A percentile compares a stretch with the other conserved stretches of the same genome.
Conservation (phyloP, 2,329 filamentous ascomycete genomes). For the Penicillium thymicola region DNA sequence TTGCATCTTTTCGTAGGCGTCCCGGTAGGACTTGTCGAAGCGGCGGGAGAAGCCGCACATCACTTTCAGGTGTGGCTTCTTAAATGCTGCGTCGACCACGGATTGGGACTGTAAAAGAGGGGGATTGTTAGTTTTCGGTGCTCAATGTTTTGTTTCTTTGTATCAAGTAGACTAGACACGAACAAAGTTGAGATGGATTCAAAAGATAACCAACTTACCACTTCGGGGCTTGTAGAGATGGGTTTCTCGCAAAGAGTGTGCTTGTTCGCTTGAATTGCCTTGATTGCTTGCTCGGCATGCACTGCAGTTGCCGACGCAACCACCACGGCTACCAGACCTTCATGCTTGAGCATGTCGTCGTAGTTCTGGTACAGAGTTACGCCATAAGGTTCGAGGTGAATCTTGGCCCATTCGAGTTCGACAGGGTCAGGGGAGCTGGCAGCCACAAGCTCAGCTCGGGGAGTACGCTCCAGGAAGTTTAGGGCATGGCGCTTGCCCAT, state of each 20-base stretch:
- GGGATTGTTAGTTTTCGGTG: not conserved
- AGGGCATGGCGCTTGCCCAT: conserved; percentile 52
- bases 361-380: conserved; percentile 54
- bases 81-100: conserved; percentile 56
- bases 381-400: conserved; percentile 51
- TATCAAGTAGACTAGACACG: not conserved
- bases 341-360: conserved; percentile 56
- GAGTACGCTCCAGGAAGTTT: conserved; percentile 48
- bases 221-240: conserved; percentile 55
- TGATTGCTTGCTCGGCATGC: conserved; percentile 57
- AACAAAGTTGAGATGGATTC: not conserved
- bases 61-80: conserved; percentile 60
- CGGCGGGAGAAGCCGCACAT: conserved; percentile 65
- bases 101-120: conserved; percentile 51
- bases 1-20: conserved; percentile 54
- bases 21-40: conserved; percentile 64
- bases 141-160: not conserved
- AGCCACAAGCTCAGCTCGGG: conserved; percentile 50
- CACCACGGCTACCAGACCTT: conserved; percentile 55
- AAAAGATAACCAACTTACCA: conserved; percentile 43
- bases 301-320: conserved; percentile 55
- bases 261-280: conserved; percentile 53
- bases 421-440: conserved; percentile 47
- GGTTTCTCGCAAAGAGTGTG: conserved; percentile 58
- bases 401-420: conserved; percentile 51